phyloP scores from a whole-genome alignment of 768 basidiomycete genomes.

The Trametes cubensis region DNA sequence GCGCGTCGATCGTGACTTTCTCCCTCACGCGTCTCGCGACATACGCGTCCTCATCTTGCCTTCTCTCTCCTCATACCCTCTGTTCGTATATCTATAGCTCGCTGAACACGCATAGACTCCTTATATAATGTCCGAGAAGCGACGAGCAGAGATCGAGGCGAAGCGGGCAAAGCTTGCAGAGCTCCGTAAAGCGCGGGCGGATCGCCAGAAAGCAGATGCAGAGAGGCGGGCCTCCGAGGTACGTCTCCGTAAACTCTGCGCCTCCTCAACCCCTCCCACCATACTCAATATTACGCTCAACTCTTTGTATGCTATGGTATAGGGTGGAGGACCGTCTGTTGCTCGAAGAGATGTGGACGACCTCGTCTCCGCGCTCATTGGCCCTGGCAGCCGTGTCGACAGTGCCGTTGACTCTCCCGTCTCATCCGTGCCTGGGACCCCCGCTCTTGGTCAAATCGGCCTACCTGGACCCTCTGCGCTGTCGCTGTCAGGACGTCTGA shows the following conservation, averaged over 20 bases:
- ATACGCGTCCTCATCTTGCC: constrained; percentile 5
- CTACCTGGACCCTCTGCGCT: constrained; percentile 41
- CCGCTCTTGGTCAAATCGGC: constrained; percentile 45
- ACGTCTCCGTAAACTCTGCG: not conserved
- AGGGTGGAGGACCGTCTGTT: constrained; percentile 45
- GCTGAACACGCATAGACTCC: not conserved
- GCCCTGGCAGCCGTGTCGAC: constrained; percentile 49
- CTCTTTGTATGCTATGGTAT: not conserved
- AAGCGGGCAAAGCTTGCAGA: constrained; percentile 89
- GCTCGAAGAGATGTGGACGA: constrained; percentile 68
- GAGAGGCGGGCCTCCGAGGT: constrained; percentile 36
- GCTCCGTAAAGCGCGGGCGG: constrained; percentile 74
- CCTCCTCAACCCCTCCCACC: not conserved
- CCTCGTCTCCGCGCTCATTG: constrained; percentile 62
- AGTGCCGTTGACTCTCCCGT: constrained; percentile 70
- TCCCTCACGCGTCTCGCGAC: constrained; percentile 10
- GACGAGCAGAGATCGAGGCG: constrained; percentile 87
- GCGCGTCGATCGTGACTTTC: constrained; percentile 20
- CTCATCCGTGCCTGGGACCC: constrained; percentile 74
- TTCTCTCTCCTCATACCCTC: not conserved
- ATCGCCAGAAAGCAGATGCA: constrained; percentile 60
- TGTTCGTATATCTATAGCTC: not conserved
- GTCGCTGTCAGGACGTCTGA: constrained; percentile 61
- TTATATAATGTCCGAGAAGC: constrained; percentile 55
- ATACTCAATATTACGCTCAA: not conserved